Conservation (phyloP, 2,329 filamentous ascomycete species). For the Atkinsonella texensis region DNA sequence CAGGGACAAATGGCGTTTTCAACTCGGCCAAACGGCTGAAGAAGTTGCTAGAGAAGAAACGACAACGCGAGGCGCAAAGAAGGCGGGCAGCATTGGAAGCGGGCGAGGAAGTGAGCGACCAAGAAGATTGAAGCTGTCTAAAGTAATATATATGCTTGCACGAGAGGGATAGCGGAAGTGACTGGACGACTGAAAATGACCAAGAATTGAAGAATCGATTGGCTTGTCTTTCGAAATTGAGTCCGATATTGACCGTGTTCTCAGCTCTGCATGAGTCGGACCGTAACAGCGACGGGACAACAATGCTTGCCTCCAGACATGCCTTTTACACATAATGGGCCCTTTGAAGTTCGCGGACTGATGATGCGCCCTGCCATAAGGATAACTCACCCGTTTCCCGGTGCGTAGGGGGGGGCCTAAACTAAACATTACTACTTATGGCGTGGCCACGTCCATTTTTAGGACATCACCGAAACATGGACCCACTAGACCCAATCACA, state of each 20-base stretch:
- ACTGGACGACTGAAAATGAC: background rate
- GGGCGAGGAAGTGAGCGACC: slow-evolving; percentile 36
- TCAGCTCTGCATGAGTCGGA: too few relatives aligned
- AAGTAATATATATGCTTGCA: background rate
- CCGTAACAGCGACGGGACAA: background rate
- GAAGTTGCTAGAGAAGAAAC: slow-evolving; percentile 66
- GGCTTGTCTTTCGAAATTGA: background rate
- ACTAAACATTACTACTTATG: too few relatives aligned
- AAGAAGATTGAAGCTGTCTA: slow-evolving; percentile 18
- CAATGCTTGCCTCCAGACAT: background rate
- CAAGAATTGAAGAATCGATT: background rate
- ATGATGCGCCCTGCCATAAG: background rate
- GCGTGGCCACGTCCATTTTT: too few relatives aligned
- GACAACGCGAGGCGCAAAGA: slow-evolving; percentile 45
- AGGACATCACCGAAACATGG: too few relatives aligned
- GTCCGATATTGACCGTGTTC: too few relatives aligned
- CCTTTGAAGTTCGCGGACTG: background rate
- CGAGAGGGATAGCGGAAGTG: background rate
- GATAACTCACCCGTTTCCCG: background rate
- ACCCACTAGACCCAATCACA: background rate
- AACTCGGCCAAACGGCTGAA: slow-evolving; percentile 76
- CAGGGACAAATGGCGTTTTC: slow-evolving; percentile 80
- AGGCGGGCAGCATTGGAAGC: slow-evolving; percentile 40
- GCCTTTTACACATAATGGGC: background rate
- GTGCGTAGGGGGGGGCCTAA: too few relatives aligned